These are phyloP conservation scores for Xylaria sp. DNA, from an alignment of 2,329 filamentous ascomycete genomes.

Conservation along the genomic window DNA sequence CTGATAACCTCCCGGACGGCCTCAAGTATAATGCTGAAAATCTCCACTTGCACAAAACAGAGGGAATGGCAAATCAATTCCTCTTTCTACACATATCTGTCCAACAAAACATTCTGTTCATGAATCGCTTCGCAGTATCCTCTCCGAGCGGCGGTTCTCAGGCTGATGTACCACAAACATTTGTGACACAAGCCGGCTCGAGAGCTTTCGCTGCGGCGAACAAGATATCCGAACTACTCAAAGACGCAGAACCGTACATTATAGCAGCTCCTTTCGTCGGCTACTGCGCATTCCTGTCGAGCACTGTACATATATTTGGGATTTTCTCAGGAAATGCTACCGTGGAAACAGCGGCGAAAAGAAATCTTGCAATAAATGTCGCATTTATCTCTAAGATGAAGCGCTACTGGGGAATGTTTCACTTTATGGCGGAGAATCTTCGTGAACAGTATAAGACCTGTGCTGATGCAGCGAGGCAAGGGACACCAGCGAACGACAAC, in stretches of 20 bases:
- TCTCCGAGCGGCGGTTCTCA: slow-evolving; percentile 72
- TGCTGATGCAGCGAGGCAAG: slow-evolving; percentile 81
- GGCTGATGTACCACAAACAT: slow-evolving; percentile 79
- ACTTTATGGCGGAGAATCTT: slow-evolving; percentile 93
- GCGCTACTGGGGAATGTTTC: slow-evolving; percentile 98
- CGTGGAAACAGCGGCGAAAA: slow-evolving; percentile 81
- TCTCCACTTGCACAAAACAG: slow-evolving; percentile 83
- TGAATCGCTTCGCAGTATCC: slow-evolving; percentile 87
- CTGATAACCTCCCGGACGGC: slow-evolving; percentile 73
- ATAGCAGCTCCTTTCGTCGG: slow-evolving; percentile 93
- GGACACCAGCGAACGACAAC: slow-evolving; percentile 62
- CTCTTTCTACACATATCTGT: slow-evolving; percentile 90
- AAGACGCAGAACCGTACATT: slow-evolving; percentile 81
- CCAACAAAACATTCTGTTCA: slow-evolving; percentile 89
- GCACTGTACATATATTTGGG: slow-evolving; percentile 92
- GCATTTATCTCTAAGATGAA: slow-evolving; percentile 95
- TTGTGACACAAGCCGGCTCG: slow-evolving; percentile 78
- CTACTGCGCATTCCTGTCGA: slow-evolving; percentile 93
- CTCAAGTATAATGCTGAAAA: slow-evolving; percentile 85
- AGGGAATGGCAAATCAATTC: slow-evolving; percentile 90
- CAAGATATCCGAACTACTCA: slow-evolving; percentile 84
- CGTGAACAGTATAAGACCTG: slow-evolving; percentile 88
- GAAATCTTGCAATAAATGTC: slow-evolving; percentile 87
- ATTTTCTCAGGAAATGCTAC: slow-evolving; percentile 86
- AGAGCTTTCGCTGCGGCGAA: slow-evolving; percentile 87